Evolutionary conservation across 805 yeast genomes (phyloP).

Genomic region (Cyberlindnera petersonii): DNA sequence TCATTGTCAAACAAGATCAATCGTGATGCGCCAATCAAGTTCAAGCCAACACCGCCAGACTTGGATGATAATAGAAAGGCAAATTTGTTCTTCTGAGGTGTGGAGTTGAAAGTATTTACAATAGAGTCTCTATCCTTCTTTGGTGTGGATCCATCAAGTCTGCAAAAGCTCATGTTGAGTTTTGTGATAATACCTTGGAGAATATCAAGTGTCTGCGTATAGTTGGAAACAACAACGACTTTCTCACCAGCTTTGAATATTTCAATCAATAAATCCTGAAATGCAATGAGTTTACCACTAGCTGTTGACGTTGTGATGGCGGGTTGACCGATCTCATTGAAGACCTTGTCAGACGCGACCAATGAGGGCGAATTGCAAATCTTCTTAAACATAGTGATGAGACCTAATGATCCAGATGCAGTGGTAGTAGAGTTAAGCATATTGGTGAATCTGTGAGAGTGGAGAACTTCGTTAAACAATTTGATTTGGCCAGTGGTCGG

Average conservation of each 20-base stretch:
- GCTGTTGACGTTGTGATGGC: slow-evolving; percentile 8
- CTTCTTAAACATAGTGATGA: slow-evolving; percentile 74
- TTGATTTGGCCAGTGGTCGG: slow-evolving; percentile 63
- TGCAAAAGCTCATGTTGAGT: slow-evolving; percentile 44
- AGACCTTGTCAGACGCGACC: slow-evolving; percentile 46
- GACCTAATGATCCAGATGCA: slow-evolving; percentile 48
- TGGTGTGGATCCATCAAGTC: slow-evolving; percentile 86
- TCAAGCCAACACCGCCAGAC: slow-evolving; percentile 92
- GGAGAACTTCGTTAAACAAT: slow-evolving; percentile 49
- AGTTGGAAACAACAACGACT: slow-evolving; percentile 81
- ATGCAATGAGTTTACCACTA: slow-evolving; percentile 60
- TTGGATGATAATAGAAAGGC: slow-evolving; percentile 81
- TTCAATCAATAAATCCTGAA: slow-evolving; percentile 52
- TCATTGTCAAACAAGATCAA: slow-evolving; percentile 86
- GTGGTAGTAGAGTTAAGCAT: slow-evolving; percentile 16
- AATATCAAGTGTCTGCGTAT: slow-evolving; percentile 80
- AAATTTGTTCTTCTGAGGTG: slow-evolving; percentile 33
- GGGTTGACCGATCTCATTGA: slow-evolving; percentile 22
- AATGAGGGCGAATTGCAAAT: slow-evolving; percentile 80
- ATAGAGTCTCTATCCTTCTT: slow-evolving; percentile 57
- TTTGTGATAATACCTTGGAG: slow-evolving; percentile 54
- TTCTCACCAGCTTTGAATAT: slow-evolving; percentile 52
- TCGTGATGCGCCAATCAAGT: slow-evolving; percentile 86
- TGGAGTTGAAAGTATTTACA: slow-evolving; percentile 53
- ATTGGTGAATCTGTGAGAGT: slow-evolving; percentile 28